Conservation (phyloP, 1,284 basidiomycete genomes). For the Trametes pubescens region DNA sequence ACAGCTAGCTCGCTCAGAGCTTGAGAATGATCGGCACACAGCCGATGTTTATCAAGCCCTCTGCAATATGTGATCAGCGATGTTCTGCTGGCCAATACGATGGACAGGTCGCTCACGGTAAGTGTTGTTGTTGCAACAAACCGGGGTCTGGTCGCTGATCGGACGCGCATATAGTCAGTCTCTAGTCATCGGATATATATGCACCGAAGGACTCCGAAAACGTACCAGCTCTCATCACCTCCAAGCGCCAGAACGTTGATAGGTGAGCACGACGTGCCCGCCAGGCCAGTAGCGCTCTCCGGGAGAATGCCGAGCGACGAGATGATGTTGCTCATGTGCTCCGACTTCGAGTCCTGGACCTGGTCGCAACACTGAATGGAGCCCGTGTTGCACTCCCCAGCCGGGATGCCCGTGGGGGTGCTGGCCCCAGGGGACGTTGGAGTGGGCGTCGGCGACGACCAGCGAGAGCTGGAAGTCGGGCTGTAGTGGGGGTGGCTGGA, state of each 20-base stretch:
- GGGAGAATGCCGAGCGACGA: constrained; percentile 25
- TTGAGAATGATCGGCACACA: constrained; percentile 30
- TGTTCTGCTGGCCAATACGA: fast-evolving
- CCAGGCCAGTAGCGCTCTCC: constrained; percentile 13
- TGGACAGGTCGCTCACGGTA: constrained; percentile 16
- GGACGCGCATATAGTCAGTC: constrained; percentile 22
- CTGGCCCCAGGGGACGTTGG: not conserved
- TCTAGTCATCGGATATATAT: not conserved
- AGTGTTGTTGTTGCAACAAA: constrained; percentile 33
- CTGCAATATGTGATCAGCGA: constrained; percentile 2
- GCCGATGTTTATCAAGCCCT: constrained; percentile 33
- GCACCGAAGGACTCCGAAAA: not conserved
- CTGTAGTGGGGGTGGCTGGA: constrained; percentile 5
- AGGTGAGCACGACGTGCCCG: constrained; percentile 30
- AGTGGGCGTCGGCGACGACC: not conserved
- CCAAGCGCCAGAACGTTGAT: constrained; percentile 27
- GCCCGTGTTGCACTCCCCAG: constrained; percentile 30
- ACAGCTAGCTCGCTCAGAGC: constrained; percentile 7
- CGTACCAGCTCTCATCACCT: constrained; percentile 26
- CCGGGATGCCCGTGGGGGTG: not conserved
- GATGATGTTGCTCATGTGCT: constrained; percentile 26
- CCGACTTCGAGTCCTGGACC: constrained; percentile 19
- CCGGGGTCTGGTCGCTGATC: constrained; percentile 24
- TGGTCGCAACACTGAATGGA: constrained; percentile 30
- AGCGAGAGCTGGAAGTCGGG: constrained; percentile 1